Base-by-base conservation (phyloP, 208 protist species). In the Acanthamoeba castellanii region DNA sequence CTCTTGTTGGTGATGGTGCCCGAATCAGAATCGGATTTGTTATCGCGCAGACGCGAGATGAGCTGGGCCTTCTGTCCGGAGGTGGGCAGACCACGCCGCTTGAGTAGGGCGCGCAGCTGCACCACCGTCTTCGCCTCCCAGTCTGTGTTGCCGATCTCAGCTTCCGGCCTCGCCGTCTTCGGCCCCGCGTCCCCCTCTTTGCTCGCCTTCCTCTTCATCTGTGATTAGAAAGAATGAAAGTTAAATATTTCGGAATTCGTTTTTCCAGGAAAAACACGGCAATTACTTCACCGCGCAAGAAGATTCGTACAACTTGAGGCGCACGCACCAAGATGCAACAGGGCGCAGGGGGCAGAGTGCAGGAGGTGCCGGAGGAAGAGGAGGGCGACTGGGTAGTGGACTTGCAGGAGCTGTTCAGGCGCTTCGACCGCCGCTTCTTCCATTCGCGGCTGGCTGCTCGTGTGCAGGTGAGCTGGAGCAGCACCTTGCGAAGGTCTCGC, bases 341-440 rank as follows among this genome's bases (percentile, higher is more conserved):
- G 55, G 55, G 55, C 16, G 16, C 20, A 22, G 22, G 25, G 20
- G 16, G 59, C 20, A 66, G 59, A 11, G 7, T 55, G 50, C 50
- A 55, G 11, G 42, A 27, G 34, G 16, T 25, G 13, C 11, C 9
- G 76, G 42, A 85, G 45, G 14, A 27, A 27, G 25, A 34, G 7
- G 25, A 30, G 42, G 14, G 14, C 2, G 76, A 85, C 14, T 55
- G 9, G 30, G 52, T 34, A 27, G 47, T 61, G 34, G 81, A 88
- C 42, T 3, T 59, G 22, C 45, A 61, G 42, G 42, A 27, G 47
- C 81, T 88, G 18, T 88, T 88, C 42, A n/a, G 11, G 27, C 20
- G 27, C 4, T 88, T 88, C 22, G 81, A 88, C 42, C 47, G n/a
- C 6, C 42, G 52, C 7, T 88, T 45, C 81, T 88, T 88, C 52